Evolutionary conservation across 1,284 basidiomycete species (phyloP), one percentile per base, ranked within the genome.

Genomic region (Coriolopsis trogii): DNA sequence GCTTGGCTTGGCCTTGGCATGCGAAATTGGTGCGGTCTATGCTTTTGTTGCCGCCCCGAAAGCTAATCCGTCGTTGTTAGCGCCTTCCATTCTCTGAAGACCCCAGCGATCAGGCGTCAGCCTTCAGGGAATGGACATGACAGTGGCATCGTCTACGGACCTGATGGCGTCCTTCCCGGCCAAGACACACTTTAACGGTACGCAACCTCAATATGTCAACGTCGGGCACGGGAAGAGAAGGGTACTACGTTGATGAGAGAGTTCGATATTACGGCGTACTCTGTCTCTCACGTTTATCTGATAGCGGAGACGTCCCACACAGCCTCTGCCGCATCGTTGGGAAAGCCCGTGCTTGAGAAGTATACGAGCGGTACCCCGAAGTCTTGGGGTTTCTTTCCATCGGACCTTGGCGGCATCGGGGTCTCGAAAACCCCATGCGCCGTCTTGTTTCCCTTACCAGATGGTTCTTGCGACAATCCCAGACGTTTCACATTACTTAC

Each of bases 1-100:
- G 31, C 56, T 58, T 58, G 56, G 56, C 56, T 31, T 8, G 6
- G 10, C 21, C 56, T 58, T 58, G 56, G 52, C 56, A 55, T 58
- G 56, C 43, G 52, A 55, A 54, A 5, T 44, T 25, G 42, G 23
- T 34, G 21, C 31, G 18, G 29, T 48, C 16, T n/a, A 31, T 20
- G 41, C 26, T 25, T 41, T 39, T 50, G 24, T 18, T 34, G 31
- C 51, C 51, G 20, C 51, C 28, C 41, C 49, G 38, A 46, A 51
- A 38, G 43, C 43, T 40, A 49, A 54, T 48, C 39, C 50, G 29
- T 41, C 40, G 49, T 12, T 31, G 33, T 40, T 34, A 38, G 49
- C 52, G 42, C 41, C 46, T 40, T 18, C 38, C 20, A 12, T 49
- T 39, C 25, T 40, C 20, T 33, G 34, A 45, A 31, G 31, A 18